A percentile compares a stretch with the other conserved stretches of the same genome.
phyloP scores from a whole-genome alignment of 73 alveolate genomes.

The Stentor roeselii region DNA sequence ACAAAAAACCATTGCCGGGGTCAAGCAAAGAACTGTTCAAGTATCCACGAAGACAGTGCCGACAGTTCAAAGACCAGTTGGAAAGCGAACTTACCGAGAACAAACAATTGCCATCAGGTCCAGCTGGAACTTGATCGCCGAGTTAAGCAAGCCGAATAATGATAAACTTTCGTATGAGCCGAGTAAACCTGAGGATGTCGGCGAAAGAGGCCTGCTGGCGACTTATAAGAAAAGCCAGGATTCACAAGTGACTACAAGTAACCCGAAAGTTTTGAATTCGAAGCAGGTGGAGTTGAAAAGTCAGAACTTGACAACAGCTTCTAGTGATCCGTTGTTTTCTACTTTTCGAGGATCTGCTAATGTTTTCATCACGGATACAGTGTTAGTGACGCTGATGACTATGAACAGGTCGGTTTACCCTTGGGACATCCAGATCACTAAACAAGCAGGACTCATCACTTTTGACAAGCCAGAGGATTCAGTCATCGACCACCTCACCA shows the following conservation, averaged over 20 bases:
- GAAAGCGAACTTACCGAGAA: conserved; percentile 18
- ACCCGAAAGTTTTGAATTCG: not conserved
- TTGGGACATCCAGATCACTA: conserved; percentile 45
- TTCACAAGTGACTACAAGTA: not conserved
- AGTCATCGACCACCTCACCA: conserved; percentile 32
- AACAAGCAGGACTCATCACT: conserved; percentile 31
- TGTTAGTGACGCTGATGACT: conserved; percentile 34
- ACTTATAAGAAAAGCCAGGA: not conserved
- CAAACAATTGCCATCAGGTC: not conserved
- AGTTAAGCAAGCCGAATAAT: not conserved
- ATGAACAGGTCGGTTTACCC: conserved; percentile 41
- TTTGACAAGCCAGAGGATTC: conserved; percentile 39
- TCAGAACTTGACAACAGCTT: not conserved
- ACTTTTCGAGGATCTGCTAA: not conserved
- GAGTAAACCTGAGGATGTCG: not conserved
- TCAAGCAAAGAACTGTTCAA: not conserved
- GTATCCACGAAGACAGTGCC: not conserved
- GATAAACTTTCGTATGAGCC: conserved; percentile 24
- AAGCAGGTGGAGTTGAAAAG: not conserved
- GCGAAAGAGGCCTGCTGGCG: not conserved
- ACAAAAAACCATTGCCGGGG: not conserved
- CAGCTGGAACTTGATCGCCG: conserved; percentile 21
- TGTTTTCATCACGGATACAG: conserved; percentile 38
- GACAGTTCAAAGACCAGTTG: not conserved
- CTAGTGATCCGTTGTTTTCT: not conserved